phyloP scores from a whole-genome alignment of 2,329 filamentous ascomycete species.

The Pezizomycotina sp. region DNA sequence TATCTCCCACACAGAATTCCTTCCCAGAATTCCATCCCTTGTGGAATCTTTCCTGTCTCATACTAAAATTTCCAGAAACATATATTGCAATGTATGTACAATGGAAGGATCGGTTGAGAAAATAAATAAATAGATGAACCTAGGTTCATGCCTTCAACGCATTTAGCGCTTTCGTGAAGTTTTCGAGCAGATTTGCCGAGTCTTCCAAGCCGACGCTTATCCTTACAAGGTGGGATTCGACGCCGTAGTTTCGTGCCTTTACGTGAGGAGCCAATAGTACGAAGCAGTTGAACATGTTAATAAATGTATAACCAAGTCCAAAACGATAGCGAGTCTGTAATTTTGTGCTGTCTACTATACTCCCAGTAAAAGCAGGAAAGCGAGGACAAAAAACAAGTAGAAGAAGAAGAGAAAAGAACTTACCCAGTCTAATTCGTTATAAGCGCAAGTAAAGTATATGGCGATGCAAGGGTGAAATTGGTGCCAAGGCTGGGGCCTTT shows the following conservation, averaged over 20 bases:
- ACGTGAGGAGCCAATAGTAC: conserved; percentile 17
- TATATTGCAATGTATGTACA: too few species aligned
- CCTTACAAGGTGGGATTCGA: conserved; percentile 63
- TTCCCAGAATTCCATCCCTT: too few species aligned
- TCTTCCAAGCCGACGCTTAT: conserved; percentile 86
- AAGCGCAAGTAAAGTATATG: conserved; percentile 82
- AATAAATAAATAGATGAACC: too few species aligned
- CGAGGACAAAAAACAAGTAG: too few species aligned
- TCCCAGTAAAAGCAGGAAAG: conserved; percentile 2
- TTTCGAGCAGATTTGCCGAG: conserved; percentile 43
- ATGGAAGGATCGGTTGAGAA: too few species aligned
- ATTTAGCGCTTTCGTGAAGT: conserved; percentile 58
- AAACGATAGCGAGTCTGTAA: too few species aligned
- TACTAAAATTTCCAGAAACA: too few species aligned
- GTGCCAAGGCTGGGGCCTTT: conserved; percentile 93
- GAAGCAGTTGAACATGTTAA: not conserved
- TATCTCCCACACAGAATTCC: too few species aligned
- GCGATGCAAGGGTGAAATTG: conserved; percentile 85
- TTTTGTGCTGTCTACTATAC: too few species aligned
- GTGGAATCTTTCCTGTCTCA: too few species aligned
- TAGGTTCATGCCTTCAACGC: too few species aligned
- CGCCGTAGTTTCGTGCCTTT: conserved; percentile 56
- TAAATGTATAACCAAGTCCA: conserved; percentile 1
- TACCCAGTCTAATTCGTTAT: conserved; percentile 77
- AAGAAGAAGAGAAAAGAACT: conserved; percentile 25